Evolutionary conservation across 2,329 filamentous ascomycete genomes (phyloP), one percentile per base, ranked within the genome.

Genomic region (Monilinia vaccinii-corymbosi): DNA sequence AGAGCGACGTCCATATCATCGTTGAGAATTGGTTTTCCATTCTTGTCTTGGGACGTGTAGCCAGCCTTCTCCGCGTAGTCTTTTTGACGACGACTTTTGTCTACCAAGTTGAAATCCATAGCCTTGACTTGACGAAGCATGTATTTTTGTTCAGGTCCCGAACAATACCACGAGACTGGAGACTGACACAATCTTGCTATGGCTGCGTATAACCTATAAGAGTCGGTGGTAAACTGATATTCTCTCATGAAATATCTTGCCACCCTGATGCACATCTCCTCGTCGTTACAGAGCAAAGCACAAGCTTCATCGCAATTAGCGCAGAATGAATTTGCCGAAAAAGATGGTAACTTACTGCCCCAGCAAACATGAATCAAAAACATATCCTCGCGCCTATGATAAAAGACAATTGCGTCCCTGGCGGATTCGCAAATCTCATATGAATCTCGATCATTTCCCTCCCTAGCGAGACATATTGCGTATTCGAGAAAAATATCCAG

Each of bases 401-500:
- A 86, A 75, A 94, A 97, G 25, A 97, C 84, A 57, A 88, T 91
- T 16, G 91, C 90, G 69, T 90, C 86, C 52, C 86, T 81, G 1
- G 89, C 90, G 7, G 88, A 84, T 63, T 91, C 84, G 66, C 95
- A 86, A 9, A 91, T 83, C 55, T 87, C 84, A 71, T 96, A 97
- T 55, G 90, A 86, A 63, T 90, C 86, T 46, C 86, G 80, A 16
- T 81, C 77, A 51, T 87, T 83, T 38, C 85, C 85, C 23, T 79
- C 76, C 46, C 84, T 81, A 9, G 91, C 88, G 36, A 94, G 80
- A 6, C 86, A 79, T 51, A 97, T 79, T 3, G 91, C 88, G 71
- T 95, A 95, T 69, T 94, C 89, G 40, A 95, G 81, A 71, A 99
- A 96, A 0, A 96, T 80, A 66, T 95, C 89, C 3, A 97, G 81